Conservation (phyloP, 176 grass and related monocot species). For the Carex kokanica region DNA sequence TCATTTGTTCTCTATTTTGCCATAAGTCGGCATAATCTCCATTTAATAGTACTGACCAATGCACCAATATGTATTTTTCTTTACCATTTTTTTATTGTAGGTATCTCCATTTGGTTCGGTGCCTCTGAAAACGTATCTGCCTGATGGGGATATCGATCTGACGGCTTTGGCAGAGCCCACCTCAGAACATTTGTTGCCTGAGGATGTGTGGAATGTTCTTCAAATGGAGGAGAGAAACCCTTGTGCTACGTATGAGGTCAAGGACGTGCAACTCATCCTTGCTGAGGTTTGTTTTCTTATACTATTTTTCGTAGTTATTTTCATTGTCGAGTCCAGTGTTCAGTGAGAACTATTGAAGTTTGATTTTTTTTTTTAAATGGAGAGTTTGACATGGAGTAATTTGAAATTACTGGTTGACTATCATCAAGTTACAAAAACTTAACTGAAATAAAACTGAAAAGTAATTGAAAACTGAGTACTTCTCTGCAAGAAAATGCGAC, state of each 20-base stretch:
- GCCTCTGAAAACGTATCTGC: slow-evolving; percentile 92
- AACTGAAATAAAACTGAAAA: neutral
- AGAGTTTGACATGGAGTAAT: neutral
- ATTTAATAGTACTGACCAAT: neutral
- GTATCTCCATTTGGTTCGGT: slow-evolving; percentile 66
- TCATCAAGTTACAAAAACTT: neutral
- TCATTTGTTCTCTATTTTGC: neutral
- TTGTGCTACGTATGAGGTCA: slow-evolving; percentile 70
- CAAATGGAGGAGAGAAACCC: slow-evolving; percentile 49
- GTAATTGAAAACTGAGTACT: neutral
- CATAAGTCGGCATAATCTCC: neutral
- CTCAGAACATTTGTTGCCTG: slow-evolving; percentile 65
- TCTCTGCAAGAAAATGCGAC: neutral
- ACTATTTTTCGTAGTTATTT: neutral
- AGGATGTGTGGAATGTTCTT: slow-evolving; percentile 52
- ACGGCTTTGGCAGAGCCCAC: slow-evolving; percentile 41
- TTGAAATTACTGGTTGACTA: neutral
- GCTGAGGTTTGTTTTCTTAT: slow-evolving; percentile 61
- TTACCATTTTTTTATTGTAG: neutral
- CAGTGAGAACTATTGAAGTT: neutral
- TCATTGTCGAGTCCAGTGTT: neutral
- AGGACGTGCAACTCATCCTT: slow-evolving; percentile 83
- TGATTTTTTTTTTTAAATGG: neutral
- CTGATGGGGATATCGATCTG: slow-evolving; percentile 94
- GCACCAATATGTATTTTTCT: neutral